phyloP scores from a whole-genome alignment of 192 early-diverging fungal species.

The Backusella mclennaniae region DNA sequence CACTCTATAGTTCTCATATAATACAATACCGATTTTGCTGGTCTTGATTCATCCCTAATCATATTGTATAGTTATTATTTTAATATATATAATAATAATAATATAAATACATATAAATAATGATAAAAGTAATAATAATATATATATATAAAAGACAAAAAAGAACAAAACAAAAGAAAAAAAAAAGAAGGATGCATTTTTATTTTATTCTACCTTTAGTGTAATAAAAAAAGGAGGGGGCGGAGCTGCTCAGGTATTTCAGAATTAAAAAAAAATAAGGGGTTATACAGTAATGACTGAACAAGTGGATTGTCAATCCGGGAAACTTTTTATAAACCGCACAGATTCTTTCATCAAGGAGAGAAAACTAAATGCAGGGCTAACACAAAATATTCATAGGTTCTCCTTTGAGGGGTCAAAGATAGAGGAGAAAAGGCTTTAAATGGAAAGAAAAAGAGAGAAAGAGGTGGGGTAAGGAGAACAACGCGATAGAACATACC shows the following conservation, averaged over 20 bases:
- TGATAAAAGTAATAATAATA: not conserved
- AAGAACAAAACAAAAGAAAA: not conserved
- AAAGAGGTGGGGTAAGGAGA: constrained; percentile 8
- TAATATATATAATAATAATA: constrained; percentile 5
- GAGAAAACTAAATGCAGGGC: constrained; percentile 11
- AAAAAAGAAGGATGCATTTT: not conserved
- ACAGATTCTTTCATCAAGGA: constrained; percentile 6
- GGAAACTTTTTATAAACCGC: constrained; percentile 10
- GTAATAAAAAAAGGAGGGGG: not conserved
- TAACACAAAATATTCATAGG: not conserved
- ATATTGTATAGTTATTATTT: not conserved
- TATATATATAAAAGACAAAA: not conserved
- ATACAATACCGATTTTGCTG: not conserved
- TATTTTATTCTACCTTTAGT: not conserved
- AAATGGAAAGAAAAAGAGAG: constrained; percentile 1
- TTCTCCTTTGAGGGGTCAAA: constrained; percentile 1
- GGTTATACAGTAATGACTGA: not conserved
- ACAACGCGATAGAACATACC: not conserved
- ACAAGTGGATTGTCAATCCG: constrained; percentile 11
- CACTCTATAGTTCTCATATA: not conserved
- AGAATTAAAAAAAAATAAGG: not conserved
- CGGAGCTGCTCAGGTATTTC: constrained; percentile 2
- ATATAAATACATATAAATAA: constrained; percentile 14
- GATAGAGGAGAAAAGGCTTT: constrained; percentile 7
- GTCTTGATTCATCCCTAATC: not conserved